A percentile compares a stretch with the other conserved stretches of the same genome.
Evolutionary conservation across 495 filamentous ascomycete species (phyloP).

Genomic region (Xylaria cubensis): DNA sequence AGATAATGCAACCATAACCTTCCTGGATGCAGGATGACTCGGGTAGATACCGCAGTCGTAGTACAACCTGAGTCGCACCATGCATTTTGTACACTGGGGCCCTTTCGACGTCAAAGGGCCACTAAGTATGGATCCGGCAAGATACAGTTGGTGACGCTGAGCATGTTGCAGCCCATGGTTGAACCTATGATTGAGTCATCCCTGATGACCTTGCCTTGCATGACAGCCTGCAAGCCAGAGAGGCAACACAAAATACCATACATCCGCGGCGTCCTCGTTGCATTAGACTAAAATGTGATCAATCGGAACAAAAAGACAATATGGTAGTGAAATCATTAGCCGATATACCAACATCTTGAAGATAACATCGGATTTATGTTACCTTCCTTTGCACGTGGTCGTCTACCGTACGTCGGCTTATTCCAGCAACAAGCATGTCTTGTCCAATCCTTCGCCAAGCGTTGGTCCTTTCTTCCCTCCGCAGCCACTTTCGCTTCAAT

Average conservation of each 20-base stretch:
- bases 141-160: background rate
- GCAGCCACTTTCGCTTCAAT: background rate
- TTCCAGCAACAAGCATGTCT: constrained; percentile 4
- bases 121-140: constrained; percentile 23
- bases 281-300: background rate
- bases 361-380: background rate
- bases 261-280: background rate
- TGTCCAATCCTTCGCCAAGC: constrained; percentile 13
- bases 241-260: background rate
- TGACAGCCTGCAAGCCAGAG: background rate
- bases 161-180: background rate
- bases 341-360: background rate
- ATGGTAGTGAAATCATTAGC: background rate
- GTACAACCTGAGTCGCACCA: constrained; percentile 15
- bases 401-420: constrained; percentile 15
- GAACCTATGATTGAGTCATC: background rate
- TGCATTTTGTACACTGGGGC: background rate
- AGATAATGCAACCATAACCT: constrained; percentile 3
- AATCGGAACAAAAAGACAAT: background rate
- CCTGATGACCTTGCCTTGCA: constrained; percentile 2
- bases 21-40: constrained; percentile 20
- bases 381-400: constrained; percentile 4
- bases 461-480: background rate
- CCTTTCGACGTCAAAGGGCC: constrained; percentile 24
- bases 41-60: constrained; percentile 19